Conservation (phyloP, 2,329 filamentous ascomycete species). For the Emergomyces orientalis region DNA sequence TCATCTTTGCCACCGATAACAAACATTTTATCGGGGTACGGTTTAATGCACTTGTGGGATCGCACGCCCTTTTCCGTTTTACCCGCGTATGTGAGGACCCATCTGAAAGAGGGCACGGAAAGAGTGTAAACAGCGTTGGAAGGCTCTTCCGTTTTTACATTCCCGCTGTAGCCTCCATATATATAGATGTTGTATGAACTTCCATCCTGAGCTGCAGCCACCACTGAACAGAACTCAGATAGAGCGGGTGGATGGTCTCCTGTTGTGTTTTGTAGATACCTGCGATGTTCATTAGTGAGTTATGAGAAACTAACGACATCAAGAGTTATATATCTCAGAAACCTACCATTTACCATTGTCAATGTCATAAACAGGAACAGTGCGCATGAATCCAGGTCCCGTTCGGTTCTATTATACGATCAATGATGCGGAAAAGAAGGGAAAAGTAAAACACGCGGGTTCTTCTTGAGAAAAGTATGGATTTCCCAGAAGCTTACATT, state of each 20-base stretch:
- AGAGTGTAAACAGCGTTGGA: constrained; percentile 29
- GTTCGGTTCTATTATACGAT: constrained; percentile 12
- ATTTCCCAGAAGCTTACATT: constrained; percentile 15
- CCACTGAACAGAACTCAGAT: constrained; percentile 34
- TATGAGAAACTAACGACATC: no score
- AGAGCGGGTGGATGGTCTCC: constrained; percentile 29
- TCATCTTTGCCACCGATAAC: constrained; percentile 27
- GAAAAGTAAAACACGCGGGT: no score
- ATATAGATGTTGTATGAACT: constrained; percentile 32
- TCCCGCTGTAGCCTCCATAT: constrained; percentile 28
- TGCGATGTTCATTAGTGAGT: constrained; percentile 8
- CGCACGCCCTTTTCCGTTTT: constrained; percentile 19
- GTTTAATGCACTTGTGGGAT: constrained; percentile 27
- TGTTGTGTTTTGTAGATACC: constrained; percentile 36
- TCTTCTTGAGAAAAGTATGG: background rate
- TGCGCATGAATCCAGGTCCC: constrained; percentile 31
- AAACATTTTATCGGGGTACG: constrained; percentile 43
- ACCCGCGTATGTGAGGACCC: constrained; percentile 23
- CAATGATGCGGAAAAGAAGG: no score
- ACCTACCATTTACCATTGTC: constrained; percentile 21
- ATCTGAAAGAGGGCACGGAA: constrained; percentile 28
- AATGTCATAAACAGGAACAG: constrained; percentile 32
- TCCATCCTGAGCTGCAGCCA: constrained; percentile 30
- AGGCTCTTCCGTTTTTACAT: constrained; percentile 14
- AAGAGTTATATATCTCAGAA: background rate